Base-by-base conservation (phyloP, 495 filamentous ascomycete genomes). In the Penicillium arizonense region DNA sequence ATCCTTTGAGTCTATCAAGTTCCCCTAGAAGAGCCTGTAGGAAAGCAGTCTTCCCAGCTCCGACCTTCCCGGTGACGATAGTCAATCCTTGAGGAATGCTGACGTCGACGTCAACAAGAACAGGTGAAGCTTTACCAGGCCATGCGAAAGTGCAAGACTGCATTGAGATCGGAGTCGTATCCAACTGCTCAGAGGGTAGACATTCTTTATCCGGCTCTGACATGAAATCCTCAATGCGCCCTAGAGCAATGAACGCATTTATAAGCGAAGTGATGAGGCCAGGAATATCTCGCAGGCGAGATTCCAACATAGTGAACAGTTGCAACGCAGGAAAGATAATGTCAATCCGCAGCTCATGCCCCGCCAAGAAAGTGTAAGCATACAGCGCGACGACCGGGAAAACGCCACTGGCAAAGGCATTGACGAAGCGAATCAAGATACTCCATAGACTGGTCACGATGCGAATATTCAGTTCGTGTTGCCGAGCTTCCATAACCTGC, bases 191-290 rank as follows among this genome's bases (percentile, higher is more conserved):
- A 28, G 67, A 64, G 4, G 73, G 68, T 23, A 47, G 44, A 21
- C 70, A 68, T 36, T 82, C 81, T 63, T 89, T 91, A 64, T 95
- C 82, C 2, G 88, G 88, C 67, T 95, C 90, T 3, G 72, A 63
- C 89, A 95, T 92, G 69, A 92, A 95, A 16, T 80, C 78, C 58
- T 94, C 87, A 41, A 95, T 86, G 55, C 90, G 82, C n/a, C 74
- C 81, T 56, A 93, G 79, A 4, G 89, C 82, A 52, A 95, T 84
- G 34, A 78, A 82, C 0, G 89, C 86, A 61, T 91, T 90, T 47
- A 91, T 75, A 18, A 92, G 66, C 0, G 82, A 76, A 4, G 86
- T 88, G 34, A 92, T 83, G 18, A 93, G 66, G 20, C 76, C 68
- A 5, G 89, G 89, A 9, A 93, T 70, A 26, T 89, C 87, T 13